These are phyloP conservation scores for Aspergillus neoniger DNA, from an alignment of 2,329 filamentous ascomycete species.

Conservation along the genomic window DNA sequence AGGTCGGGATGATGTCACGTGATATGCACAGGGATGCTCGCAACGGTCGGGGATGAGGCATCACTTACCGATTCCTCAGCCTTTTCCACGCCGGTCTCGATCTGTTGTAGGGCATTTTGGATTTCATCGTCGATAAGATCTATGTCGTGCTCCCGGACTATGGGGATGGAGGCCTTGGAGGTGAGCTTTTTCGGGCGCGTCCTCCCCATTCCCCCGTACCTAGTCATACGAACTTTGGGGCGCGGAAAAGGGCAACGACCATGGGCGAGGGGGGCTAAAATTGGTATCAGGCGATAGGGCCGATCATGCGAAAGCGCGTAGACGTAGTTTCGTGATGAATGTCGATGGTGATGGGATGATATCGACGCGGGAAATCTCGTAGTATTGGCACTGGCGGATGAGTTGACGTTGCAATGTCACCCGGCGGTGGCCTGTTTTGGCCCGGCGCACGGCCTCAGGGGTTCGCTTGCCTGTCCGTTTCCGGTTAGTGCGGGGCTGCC, in stretches of 20 bases:
- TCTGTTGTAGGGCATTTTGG: conserved; percentile 76
- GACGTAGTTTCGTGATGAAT: conserved; percentile 59
- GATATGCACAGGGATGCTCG: conserved; percentile 39
- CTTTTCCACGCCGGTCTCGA: conserved; percentile 96
- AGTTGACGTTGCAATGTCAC: conserved; percentile 49
- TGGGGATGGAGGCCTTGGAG: conserved; percentile 81
- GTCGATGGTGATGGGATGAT: conserved; percentile 51
- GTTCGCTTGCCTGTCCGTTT: conserved; percentile 44
- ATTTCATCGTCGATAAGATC: conserved; percentile 85
- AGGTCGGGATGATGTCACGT: conserved; percentile 40
- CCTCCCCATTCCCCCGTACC: conserved; percentile 50
- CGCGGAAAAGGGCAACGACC: conserved; percentile 40
- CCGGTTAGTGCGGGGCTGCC: conserved; percentile 46
- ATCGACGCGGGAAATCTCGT: conserved; percentile 34
- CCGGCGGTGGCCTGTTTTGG: conserved; percentile 45
- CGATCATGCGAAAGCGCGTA: conserved; percentile 56
- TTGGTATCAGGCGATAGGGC: conserved; percentile 64
- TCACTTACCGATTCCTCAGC: conserved; percentile 91
- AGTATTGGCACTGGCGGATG: conserved; percentile 40
- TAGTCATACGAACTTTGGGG: conserved; percentile 47
- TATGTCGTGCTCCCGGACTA: conserved; percentile 88
- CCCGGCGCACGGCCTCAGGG: conserved; percentile 45
- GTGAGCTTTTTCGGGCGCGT: conserved; percentile 72
- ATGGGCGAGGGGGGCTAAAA: conserved; percentile 60
- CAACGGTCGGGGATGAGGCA: conserved; percentile 34